Percentiles rank a stretch among this genome's conserved stretches.
These are phyloP conservation scores for Dryadomyces quercus-mongolicae DNA, from an alignment of 2,329 filamentous ascomycete genomes.

Conservation along the genomic window DNA sequence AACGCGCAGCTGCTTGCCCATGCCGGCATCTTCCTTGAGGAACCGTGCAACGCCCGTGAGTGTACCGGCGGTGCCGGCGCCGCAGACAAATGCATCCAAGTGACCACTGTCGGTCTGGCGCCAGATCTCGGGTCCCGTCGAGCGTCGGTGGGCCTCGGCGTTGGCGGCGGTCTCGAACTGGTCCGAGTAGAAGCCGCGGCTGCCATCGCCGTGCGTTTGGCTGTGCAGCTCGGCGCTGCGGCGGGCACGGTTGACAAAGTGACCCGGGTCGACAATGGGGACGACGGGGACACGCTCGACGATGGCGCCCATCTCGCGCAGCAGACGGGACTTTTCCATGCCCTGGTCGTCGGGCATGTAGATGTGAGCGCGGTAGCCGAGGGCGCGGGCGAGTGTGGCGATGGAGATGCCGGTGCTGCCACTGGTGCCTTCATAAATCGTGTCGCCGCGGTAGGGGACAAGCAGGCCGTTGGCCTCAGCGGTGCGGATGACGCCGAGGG, in stretches of 20 bases:
- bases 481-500: constrained; percentile 72
- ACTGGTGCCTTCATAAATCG: constrained; percentile 94
- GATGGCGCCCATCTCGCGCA: constrained; percentile 80
- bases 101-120: constrained; percentile 46
- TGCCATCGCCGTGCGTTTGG: constrained; percentile 37
- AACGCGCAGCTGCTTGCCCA: constrained; percentile 49
- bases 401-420: constrained; percentile 94
- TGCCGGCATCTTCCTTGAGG: constrained; percentile 55
- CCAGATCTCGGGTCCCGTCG: constrained; percentile 84
- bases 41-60: constrained; percentile 76
- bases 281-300: constrained; percentile 86
- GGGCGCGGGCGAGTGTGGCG: constrained; percentile 74
- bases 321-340: constrained; percentile 76
- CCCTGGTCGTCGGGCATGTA: constrained; percentile 94
- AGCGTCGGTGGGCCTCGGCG: constrained; percentile 68
- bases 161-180: constrained; percentile 92
- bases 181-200: constrained; percentile 83
- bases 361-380: constrained; percentile 86
- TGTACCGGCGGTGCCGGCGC: constrained; percentile 89
- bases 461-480: constrained; percentile 71
- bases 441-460: constrained; percentile 71
- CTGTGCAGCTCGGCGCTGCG: constrained; percentile 66
- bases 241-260: constrained; percentile 89
- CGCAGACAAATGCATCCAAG: constrained; percentile 81
- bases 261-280: constrained; percentile 82